Percentiles rank a stretch among this genome's conserved stretches.
Conservation (phyloP, 176 grass and related monocot species). For the Calamus simplicifolius region DNA sequence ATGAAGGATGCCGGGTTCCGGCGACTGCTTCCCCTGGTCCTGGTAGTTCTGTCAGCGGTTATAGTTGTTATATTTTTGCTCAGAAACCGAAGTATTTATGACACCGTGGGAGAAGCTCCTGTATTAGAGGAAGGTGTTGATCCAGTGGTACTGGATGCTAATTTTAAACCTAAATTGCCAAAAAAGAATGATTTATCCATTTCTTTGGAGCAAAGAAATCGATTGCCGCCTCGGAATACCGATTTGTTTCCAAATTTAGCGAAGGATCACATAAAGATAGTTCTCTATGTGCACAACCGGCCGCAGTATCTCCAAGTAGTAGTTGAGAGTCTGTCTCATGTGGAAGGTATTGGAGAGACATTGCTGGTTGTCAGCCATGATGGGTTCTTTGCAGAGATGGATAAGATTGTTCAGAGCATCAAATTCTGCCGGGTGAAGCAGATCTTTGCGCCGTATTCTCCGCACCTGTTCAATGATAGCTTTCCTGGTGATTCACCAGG, state of each 20-base stretch:
- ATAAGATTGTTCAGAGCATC: conserved; percentile 63
- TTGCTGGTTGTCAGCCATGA: conserved; percentile 92
- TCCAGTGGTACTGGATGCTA: conserved; percentile 23
- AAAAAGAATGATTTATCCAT: conserved; percentile 65
- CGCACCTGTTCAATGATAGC: conserved; percentile 62
- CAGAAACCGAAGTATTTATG: conserved; percentile 19
- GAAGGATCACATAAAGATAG: conserved; percentile 59
- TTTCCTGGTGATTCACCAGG: conserved; percentile 61
- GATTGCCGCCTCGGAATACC: conserved; percentile 58
- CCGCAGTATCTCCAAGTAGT: conserved; percentile 75
- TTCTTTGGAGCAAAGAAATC: conserved; percentile 60
- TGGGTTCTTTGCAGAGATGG: conserved; percentile 84
- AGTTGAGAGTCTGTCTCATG: conserved; percentile 60
- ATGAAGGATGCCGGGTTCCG: conserved; percentile 1
- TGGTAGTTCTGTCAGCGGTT: conserved; percentile 37
- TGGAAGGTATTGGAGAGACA: conserved; percentile 73
- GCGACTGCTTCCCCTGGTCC: conserved; percentile 36
- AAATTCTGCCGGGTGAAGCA: conserved; percentile 95
- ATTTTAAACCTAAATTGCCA: conserved; percentile 52
- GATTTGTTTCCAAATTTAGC: conserved; percentile 43
- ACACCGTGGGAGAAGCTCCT: no score
- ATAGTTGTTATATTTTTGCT: conserved; percentile 53
- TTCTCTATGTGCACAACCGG: conserved; percentile 86
- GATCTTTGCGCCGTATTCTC: conserved; percentile 82
- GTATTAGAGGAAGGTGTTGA: no score